A percentile compares a stretch with the other conserved stretches of the same genome.
These are phyloP conservation scores for Fusarium tuaranense DNA, from an alignment of 2,329 filamentous ascomycete species.

Conservation along the genomic window DNA sequence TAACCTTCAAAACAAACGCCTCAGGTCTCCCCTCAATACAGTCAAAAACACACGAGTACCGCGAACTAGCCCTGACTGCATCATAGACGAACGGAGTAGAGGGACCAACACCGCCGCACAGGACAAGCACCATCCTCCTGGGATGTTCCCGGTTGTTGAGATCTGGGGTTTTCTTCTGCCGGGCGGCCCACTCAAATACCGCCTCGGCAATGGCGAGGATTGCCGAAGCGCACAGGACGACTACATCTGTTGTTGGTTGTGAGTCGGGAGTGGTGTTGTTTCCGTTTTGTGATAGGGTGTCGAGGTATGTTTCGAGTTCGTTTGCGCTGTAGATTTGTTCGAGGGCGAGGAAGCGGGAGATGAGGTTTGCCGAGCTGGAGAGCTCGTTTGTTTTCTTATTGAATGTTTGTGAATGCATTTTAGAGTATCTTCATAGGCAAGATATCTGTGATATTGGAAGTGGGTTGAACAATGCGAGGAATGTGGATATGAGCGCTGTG, in stretches of 20 bases:
- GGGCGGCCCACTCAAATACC: conserved; percentile 7
- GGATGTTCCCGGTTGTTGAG: not conserved
- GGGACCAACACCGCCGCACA: conserved; percentile 18
- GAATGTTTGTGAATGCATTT: conserved; percentile 9
- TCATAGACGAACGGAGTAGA: conserved; percentile 18
- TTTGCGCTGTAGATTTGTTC: conserved; percentile 24
- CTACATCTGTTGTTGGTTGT: not conserved
- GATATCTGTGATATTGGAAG: not conserved
- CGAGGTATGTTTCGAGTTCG: conserved; percentile 4
- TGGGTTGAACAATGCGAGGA: not conserved
- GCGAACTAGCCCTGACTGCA: conserved; percentile 10
- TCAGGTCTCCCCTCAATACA: conserved; percentile 1
- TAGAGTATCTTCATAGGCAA: too few relatives aligned
- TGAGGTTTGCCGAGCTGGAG: not conserved
- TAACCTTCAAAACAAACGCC: conserved; percentile 11
- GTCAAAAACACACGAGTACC: not conserved
- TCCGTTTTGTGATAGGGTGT: accelerated
- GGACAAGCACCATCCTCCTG: not conserved
- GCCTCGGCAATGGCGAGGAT: conserved; percentile 25
- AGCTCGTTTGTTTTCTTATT: accelerated
- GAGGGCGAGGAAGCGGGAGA: conserved; percentile 5
- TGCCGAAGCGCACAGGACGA: conserved; percentile 12
- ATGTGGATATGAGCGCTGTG: not conserved
- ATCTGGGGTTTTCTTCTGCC: not conserved
- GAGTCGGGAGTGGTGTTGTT: too few relatives aligned